Evolutionary conservation across 2,329 filamentous ascomycete genomes (phyloP).

Genomic region (Triangularia verruculosa): DNA sequence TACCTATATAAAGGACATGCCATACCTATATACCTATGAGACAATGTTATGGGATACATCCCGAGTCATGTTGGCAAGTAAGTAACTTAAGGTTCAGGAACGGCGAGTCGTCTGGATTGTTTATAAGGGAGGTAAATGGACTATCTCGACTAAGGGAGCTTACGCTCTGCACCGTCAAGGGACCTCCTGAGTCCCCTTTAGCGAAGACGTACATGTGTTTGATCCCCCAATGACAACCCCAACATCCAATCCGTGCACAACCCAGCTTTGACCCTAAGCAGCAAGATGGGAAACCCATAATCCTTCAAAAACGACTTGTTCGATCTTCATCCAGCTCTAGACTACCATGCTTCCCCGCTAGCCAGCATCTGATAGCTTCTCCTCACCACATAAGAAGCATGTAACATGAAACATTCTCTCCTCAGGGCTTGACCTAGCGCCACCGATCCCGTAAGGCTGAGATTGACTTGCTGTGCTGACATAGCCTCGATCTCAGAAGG

Average conservation of each 20-base stretch:
- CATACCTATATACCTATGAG: too few relatives aligned
- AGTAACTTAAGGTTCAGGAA: too few relatives aligned
- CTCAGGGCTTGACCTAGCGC: not conserved
- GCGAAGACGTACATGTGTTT: too few relatives aligned
- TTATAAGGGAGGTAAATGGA: too few relatives aligned
- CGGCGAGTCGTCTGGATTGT: too few relatives aligned
- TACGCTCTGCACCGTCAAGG: too few relatives aligned
- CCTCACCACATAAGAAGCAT: not conserved
- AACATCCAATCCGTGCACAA: not conserved
- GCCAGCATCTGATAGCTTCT: not conserved
- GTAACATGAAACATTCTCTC: not conserved
- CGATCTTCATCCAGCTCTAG: not conserved
- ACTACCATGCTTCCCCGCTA: not conserved
- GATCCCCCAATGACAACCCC: too few relatives aligned
- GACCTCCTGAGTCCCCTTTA: too few relatives aligned
- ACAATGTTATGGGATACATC: too few relatives aligned
- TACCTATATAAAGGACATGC: too few relatives aligned
- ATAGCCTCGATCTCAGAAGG: not conserved
- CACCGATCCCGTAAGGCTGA: not conserved
- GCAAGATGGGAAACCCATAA: not conserved
- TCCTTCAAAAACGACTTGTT: not conserved
- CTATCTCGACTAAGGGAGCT: too few relatives aligned
- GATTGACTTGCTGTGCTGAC: not conserved
- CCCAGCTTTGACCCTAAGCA: not conserved
- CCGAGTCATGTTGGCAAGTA: too few relatives aligned